A percentile compares a stretch with the other conserved stretches of the same genome.
phyloP scores from a whole-genome alignment of 441 rosid species.

The Raphanus hybrid region DNA sequence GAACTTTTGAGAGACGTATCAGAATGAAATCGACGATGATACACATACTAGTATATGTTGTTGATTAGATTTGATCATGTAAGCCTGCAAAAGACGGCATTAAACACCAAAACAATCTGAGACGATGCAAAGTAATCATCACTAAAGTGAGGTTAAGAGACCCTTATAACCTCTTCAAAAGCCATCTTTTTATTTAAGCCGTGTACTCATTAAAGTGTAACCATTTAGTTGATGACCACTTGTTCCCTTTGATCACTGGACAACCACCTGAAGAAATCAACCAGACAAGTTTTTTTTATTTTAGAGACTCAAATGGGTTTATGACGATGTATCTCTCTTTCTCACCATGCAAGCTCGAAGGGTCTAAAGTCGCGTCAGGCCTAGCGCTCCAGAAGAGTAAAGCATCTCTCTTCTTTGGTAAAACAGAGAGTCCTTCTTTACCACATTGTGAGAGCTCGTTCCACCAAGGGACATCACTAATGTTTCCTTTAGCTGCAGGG shows the following conservation, averaged over 20 bases:
- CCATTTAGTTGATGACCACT: constrained; percentile 98
- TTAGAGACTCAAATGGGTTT: background rate
- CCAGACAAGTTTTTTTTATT: background rate
- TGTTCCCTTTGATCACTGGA: constrained; percentile 81
- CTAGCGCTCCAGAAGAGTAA: constrained; percentile 70
- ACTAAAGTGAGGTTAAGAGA: background rate
- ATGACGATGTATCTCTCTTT: background rate
- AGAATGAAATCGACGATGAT: background rate
- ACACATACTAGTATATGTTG: background rate
- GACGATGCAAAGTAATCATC: background rate
- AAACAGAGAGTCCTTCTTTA: constrained; percentile 61
- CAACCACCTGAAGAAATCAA: constrained; percentile 67
- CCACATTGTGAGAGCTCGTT: constrained; percentile 33
- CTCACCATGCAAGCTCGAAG: constrained; percentile 72
- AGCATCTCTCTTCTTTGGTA: constrained; percentile 71
- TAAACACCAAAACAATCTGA: constrained; percentile 5
- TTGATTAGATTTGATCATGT: background rate
- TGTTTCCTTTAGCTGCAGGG: constrained; percentile 63
- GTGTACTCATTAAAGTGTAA: constrained; percentile 68
- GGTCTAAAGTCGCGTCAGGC: constrained; percentile 63
- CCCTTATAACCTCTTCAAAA: constrained; percentile 16
- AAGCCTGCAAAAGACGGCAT: background rate
- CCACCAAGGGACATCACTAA: constrained; percentile 42
- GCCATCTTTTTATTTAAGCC: background rate
- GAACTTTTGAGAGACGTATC: background rate